A percentile compares a stretch with the other conserved stretches of the same genome.
Conservation (phyloP, 495 filamentous ascomycete genomes). For the Aspergillus ostianus region DNA sequence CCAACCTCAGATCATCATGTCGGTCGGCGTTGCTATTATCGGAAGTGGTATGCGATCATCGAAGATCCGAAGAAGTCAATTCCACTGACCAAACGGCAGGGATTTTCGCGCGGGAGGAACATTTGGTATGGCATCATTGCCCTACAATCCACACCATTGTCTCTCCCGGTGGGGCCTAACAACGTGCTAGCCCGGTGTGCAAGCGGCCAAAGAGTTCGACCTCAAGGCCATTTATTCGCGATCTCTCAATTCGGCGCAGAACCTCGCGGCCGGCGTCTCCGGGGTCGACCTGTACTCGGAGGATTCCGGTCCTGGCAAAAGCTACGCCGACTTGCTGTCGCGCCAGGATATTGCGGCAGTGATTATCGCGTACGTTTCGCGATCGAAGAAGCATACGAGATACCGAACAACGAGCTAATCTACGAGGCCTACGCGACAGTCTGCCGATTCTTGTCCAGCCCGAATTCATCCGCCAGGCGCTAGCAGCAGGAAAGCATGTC, state of each 20-base stretch:
- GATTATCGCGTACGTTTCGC: constrained; percentile 56
- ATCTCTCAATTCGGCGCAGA: constrained; percentile 51
- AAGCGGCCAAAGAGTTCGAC: constrained; percentile 40
- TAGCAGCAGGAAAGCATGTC: constrained; percentile 74
- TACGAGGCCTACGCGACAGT: constrained; percentile 29
- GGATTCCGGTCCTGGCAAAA: constrained; percentile 52
- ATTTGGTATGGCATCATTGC: constrained; percentile 30
- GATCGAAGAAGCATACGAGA: background rate
- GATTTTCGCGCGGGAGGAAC: constrained; percentile 46
- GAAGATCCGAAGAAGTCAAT: background rate
- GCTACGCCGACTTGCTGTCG: constrained; percentile 60
- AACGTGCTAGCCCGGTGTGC: constrained; percentile 47
- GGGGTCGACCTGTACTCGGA: constrained; percentile 58
- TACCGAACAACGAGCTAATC: constrained; percentile 1
- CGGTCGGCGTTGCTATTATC: constrained; percentile 63
- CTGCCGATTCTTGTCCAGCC: constrained; percentile 41
- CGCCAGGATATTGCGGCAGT: constrained; percentile 66
- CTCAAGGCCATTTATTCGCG: constrained; percentile 65
- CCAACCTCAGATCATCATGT: constrained; percentile 20
- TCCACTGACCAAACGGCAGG: constrained; percentile 33
- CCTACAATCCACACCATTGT: background rate
- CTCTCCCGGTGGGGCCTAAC: background rate
- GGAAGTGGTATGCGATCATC: constrained; percentile 52
- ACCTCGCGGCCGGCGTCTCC: constrained; percentile 33
- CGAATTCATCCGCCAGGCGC: constrained; percentile 41